A percentile compares a stretch with the other conserved stretches of the same genome.
phyloP scores from a whole-genome alignment of 352 stramenopile genomes.

The Phytophthora cactorum region DNA sequence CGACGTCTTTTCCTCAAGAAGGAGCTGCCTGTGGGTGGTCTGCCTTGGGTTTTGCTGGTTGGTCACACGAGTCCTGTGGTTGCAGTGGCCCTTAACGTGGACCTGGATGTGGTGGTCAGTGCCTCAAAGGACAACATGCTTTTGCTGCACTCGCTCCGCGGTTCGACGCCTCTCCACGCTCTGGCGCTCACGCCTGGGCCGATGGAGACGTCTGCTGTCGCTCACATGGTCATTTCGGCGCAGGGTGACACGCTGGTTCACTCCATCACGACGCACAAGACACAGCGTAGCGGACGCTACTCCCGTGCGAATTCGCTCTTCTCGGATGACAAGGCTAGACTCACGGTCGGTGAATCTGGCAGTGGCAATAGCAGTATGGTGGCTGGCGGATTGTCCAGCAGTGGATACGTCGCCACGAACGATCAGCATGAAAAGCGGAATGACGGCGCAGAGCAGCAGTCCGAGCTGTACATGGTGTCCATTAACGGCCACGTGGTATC shows the following conservation, averaged over 20 bases:
- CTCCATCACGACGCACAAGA: conserved; percentile 53
- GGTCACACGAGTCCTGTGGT: conserved; percentile 82
- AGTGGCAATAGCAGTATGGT: conserved; percentile 45
- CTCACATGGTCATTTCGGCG: conserved; percentile 78
- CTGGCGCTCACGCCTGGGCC: conserved; percentile 62
- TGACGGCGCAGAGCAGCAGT: conserved; percentile 54
- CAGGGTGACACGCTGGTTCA: conserved; percentile 80
- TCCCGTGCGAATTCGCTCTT: conserved; percentile 50
- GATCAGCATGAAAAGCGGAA: conserved; percentile 30
- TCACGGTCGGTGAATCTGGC: conserved; percentile 40
- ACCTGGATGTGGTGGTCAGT: conserved; percentile 85
- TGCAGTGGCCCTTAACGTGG: conserved; percentile 81
- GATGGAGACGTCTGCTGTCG: conserved; percentile 56
- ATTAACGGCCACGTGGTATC: conserved; percentile 83
- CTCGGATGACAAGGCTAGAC: conserved; percentile 50
- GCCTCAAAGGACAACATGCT: conserved; percentile 79
- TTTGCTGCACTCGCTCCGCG: conserved; percentile 78
- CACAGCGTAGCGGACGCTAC: conserved; percentile 38
- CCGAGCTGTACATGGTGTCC: conserved; percentile 81
- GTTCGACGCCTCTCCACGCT: conserved; percentile 74
- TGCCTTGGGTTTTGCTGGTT: conserved; percentile 83
- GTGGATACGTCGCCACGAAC: conserved; percentile 38
- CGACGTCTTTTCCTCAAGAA: conserved; percentile 89
- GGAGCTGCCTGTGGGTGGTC: conserved; percentile 74
- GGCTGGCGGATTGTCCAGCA: conserved; percentile 42